A percentile compares a stretch with the other conserved stretches of the same genome.
Conservation (phyloP, 768 basidiomycete species). For the Gymnopilus junonius region DNA sequence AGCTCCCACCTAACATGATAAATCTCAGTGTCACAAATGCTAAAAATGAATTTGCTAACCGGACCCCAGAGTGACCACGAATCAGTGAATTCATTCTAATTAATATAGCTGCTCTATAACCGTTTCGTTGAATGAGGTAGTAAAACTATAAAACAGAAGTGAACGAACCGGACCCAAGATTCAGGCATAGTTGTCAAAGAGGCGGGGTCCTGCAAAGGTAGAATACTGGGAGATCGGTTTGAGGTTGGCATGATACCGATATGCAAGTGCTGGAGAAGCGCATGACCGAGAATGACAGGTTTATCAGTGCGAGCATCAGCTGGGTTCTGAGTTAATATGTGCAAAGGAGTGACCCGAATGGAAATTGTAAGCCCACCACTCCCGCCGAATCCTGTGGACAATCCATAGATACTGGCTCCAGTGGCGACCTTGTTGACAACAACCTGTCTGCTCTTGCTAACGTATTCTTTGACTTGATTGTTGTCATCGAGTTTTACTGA, state of each 20-base stretch:
- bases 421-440: slow-evolving; percentile 70
- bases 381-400: slow-evolving; percentile 82
- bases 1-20: slow-evolving; percentile 62
- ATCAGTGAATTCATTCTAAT: slow-evolving; percentile 84
- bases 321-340: slow-evolving; percentile 22
- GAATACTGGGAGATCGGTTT: slow-evolving; percentile 42
- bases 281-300: slow-evolving; percentile 62
- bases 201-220: slow-evolving; percentile 72
- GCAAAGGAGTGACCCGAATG: slow-evolving; percentile 5
- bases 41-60: slow-evolving; percentile 4
- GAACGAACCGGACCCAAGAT: slow-evolving; percentile 72
- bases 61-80: slow-evolving; percentile 76
- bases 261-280: slow-evolving; percentile 77
- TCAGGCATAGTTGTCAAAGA: slow-evolving; percentile 80
- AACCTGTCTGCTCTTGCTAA: slow-evolving; percentile 66
- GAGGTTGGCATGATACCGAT: slow-evolving; percentile 67
- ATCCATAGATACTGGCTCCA: slow-evolving; percentile 77
- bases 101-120: slow-evolving; percentile 68
- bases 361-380: slow-evolving; percentile 48
- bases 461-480: slow-evolving; percentile 47
- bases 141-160: slow-evolving; percentile 9
- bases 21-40: background rate
- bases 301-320: slow-evolving; percentile 80
- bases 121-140: background rate
- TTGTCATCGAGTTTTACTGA: slow-evolving; percentile 46